These are phyloP conservation scores for Dichomitus squalens DNA, from an alignment of 1,284 basidiomycete genomes.

Conservation along the genomic window DNA sequence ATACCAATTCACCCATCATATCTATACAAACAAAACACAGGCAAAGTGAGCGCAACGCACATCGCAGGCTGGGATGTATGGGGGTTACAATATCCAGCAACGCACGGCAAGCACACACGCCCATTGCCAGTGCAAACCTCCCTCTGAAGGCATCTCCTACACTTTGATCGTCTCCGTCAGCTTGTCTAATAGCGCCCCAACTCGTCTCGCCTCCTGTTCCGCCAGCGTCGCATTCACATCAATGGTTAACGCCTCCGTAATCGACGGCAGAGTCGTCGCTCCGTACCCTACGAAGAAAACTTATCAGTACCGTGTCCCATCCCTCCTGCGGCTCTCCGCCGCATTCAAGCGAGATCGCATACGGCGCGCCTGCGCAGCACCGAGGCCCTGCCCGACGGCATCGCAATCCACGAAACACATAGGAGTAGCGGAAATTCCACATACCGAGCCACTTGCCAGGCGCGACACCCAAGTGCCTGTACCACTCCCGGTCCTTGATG, in stretches of 20 bases:
- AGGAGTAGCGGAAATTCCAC: conserved; percentile 24
- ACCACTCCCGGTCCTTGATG: conserved; percentile 84
- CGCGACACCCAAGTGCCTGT: conserved; percentile 82
- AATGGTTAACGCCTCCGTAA: conserved; percentile 79
- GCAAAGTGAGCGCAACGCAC: too few relatives aligned
- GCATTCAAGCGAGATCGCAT: not conserved
- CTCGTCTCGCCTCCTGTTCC: conserved; percentile 63
- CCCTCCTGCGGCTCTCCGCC: not conserved
- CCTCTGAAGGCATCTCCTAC: conserved; percentile 8
- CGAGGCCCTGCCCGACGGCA: not conserved
- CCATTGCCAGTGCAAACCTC: conserved; percentile 2
- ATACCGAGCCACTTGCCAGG: conserved; percentile 88
- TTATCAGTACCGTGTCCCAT: not conserved
- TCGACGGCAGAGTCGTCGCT: conserved; percentile 82
- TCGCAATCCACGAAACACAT: not conserved
- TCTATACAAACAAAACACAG: not conserved
- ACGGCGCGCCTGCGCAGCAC: too few relatives aligned
- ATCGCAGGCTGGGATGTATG: too few relatives aligned
- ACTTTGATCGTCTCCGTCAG: conserved; percentile 25
- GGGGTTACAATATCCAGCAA: too few relatives aligned
- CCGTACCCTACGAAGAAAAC: conserved; percentile 67
- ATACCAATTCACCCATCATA: not conserved
- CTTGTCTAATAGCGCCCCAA: conserved; percentile 48
- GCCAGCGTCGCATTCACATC: conserved; percentile 68
- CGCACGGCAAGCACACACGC: not conserved